Evolutionary conservation across 2,329 filamentous ascomycete genomes (phyloP), one percentile per base, ranked within the genome.

Genomic region (Myrmaecium sp.): DNA sequence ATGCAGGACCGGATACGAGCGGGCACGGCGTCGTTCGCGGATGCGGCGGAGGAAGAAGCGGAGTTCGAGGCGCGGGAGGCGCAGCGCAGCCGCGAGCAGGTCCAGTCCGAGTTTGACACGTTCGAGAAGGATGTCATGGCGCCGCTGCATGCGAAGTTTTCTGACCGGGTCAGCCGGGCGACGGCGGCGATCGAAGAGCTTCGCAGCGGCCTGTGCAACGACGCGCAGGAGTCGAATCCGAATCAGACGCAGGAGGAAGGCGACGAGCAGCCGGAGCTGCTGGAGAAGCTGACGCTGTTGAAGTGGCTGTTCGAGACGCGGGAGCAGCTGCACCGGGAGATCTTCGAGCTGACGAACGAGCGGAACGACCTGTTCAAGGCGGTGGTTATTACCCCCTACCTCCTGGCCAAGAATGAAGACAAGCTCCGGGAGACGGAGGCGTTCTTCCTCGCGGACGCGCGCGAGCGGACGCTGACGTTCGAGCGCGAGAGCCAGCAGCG

Each of bases 271-370:
- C 89, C 89, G 0, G 89, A 98, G 51, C 64, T 95, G 0, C 60
- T 95, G 3, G 89, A 98, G 51, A 92, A 93, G 52, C 63, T 98
- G 8, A 95, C 86, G 0, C 67, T 94, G 25, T 63, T 95, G 9
- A 98, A 95, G 44, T 95, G 89, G 84, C 72, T 95, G 6, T 95
- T 94, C 40, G 89, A 98, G 48, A 77, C 79, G 1, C 74, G 84
- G n/a, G 89, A 98, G 52, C 65, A 69, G 24, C 62, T 95, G 6
- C 76, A 95, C 54, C 74, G 80, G 22, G 78, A 82, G 40, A 68
- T 86, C 28, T 93, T 82, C 44, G 79, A 91, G 39, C 58, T 95
- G 7, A 67, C 93, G 17, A 74, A 73, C 12, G 80, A 84, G 46
- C 77, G 84, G 27, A 89, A 93, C 42, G 69, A 83, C 31, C 74